Evolutionary conservation across 2,329 filamentous ascomycete genomes (phyloP).

Genomic region (Aspergillus sp.): DNA sequence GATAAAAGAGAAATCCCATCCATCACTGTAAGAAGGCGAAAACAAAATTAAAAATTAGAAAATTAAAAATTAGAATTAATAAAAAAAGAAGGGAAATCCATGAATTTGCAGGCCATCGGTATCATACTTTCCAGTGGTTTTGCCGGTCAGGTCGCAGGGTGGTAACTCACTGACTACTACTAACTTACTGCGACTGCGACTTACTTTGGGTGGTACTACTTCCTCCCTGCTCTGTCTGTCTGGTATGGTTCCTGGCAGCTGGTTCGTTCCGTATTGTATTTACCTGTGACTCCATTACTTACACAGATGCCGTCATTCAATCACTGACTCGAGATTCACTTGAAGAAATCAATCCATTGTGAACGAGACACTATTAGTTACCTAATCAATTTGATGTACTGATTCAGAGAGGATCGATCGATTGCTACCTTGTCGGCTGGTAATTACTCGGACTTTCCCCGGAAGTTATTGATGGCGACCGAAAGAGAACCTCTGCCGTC

Average conservation of each 20-base stretch:
- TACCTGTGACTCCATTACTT: background rate
- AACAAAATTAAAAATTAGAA: background rate
- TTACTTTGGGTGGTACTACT: background rate
- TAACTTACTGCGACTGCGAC: too few species aligned
- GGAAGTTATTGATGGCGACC: too few species aligned
- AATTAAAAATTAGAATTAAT: background rate
- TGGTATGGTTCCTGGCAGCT: conserved; percentile 7
- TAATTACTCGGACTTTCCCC: too few species aligned
- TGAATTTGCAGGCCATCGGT: background rate
- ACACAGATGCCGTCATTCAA: background rate
- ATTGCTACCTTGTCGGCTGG: conserved; percentile 4
- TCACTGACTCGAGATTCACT: too few species aligned
- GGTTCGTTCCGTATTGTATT: conserved; percentile 5
- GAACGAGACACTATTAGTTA: too few species aligned
- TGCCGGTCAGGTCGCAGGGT: too few species aligned
- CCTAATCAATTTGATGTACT: background rate
- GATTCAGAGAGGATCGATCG: background rate
- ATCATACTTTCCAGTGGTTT: background rate
- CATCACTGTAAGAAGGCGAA: conserved; percentile 5
- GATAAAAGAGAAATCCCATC: too few species aligned
- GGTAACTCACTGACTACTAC: too few species aligned
- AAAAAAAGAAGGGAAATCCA: background rate
- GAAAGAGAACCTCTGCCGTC: background rate
- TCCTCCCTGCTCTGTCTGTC: background rate
- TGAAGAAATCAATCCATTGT: too few species aligned